Conservation (phyloP, 148 eudicot species). For the Camellia japonica region DNA sequence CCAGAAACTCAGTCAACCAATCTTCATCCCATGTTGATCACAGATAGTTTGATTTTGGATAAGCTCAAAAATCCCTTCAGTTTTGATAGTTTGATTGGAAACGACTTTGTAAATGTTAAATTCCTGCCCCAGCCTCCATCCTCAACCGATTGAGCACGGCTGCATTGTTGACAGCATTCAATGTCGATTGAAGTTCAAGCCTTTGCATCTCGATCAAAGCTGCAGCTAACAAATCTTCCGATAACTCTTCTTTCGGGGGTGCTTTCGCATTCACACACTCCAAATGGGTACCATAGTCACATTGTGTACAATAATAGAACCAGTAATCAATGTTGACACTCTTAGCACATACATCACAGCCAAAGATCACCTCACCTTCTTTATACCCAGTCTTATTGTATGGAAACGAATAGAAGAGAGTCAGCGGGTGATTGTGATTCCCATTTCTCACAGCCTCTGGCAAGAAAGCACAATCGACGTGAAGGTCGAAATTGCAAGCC, state of each 20-base stretch:
- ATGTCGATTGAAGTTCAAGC: too few species aligned
- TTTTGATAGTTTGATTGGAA: too few species aligned
- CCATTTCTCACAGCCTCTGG: slow-evolving; percentile 13
- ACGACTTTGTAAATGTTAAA: too few species aligned
- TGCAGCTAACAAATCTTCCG: too few species aligned
- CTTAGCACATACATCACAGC: slow-evolving; percentile 7
- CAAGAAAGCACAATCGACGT: slow-evolving; percentile 21
- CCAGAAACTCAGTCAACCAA: too few species aligned
- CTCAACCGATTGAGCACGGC: too few species aligned
- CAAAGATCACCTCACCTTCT: not conserved
- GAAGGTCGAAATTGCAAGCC: slow-evolving; percentile 33
- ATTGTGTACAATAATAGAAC: slow-evolving; percentile 11
- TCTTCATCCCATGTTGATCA: too few species aligned
- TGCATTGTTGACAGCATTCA: too few species aligned
- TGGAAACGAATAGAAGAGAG: slow-evolving; percentile 16
- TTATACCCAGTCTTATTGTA: not conserved
- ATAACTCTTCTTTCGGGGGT: not conserved
- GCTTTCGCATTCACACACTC: not conserved
- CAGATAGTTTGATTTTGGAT: too few species aligned
- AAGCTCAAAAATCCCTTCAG: too few species aligned
- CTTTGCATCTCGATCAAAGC: too few species aligned
- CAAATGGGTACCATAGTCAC: slow-evolving; percentile 19
- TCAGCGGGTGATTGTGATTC: slow-evolving; percentile 21
- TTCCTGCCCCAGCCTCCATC: too few species aligned
- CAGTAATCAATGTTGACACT: not conserved